Evolutionary conservation across 768 basidiomycete species (phyloP), one percentile per base, ranked within the genome.

Genomic region (Mycena rebaudengoi): DNA sequence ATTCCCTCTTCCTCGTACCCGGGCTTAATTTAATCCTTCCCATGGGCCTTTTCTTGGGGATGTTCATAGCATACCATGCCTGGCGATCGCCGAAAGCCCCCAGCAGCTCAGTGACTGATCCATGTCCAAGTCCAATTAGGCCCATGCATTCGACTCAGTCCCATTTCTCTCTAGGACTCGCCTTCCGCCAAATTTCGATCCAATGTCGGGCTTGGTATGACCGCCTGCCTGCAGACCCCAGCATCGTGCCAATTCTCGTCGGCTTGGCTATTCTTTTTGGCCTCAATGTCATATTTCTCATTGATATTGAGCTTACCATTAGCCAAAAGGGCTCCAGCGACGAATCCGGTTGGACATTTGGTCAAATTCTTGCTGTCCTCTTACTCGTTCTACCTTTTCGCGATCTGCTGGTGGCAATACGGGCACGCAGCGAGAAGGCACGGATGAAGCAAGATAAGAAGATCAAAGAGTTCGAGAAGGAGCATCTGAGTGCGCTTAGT

Each of bases 341-440:
- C n/a, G 62, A 64, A 8, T 30, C 18, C 7, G 21, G 1, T 4
- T 64, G 62, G 62, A 57, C 62, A 3, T 51, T 64, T 18, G 62
- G 62, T 21, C 62, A 63, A 25, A 49, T 57, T 20, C 37, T 64
- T 2, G 54, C 62, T 7, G 7, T 64, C 13, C 20, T 56, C 3
- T 21, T 64, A 7, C 29, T 64, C 4, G 53, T 51, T 14, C 30
- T 64, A 5, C 62, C 62, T 4, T 30, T 63, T n/a, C 53, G 48
- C 12, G 54, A 51, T 20, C 33, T 59, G 2, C 13, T 45, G 29
- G 48, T 16, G 12, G 11, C 18, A 14, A 6, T 35, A 3, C 23
- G 21, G 10, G 28, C 52, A 26, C 54, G 51, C 4, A n/a, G 20
- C 20, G 33, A 37, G 50, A 16, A 51, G 33, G 25, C 21, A 26